Conservation (phyloP, 495 filamentous ascomycete species). For the Talaromyces ruber region DNA sequence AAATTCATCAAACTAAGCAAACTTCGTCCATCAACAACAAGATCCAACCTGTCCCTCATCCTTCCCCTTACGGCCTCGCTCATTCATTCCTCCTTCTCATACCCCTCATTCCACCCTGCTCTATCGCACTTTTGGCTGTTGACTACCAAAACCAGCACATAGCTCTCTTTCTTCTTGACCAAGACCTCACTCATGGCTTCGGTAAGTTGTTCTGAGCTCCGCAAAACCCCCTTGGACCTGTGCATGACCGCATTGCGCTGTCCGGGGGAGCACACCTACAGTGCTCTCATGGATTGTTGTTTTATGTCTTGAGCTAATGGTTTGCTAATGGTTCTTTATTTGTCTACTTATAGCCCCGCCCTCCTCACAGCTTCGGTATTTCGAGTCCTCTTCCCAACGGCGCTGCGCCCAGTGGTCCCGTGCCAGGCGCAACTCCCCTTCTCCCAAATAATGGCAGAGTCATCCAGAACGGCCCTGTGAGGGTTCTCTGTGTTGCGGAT, state of each 20-base stretch:
- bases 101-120: slow-evolving; percentile 3
- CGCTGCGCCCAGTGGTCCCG: slow-evolving; percentile 33
- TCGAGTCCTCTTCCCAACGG: slow-evolving; percentile 46
- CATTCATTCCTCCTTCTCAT: slow-evolving; percentile 14
- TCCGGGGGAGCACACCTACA: not conserved
- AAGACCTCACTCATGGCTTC: slow-evolving; percentile 40
- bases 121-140: not conserved
- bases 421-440: slow-evolving; percentile 44
- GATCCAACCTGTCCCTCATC: slow-evolving; percentile 11
- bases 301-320: slow-evolving; percentile 4
- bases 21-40: slow-evolving; percentile 1
- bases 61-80: slow-evolving; percentile 14
- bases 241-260: not conserved
- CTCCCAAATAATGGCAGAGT: slow-evolving; percentile 63
- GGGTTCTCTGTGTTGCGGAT: slow-evolving; percentile 94
- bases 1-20: slow-evolving; percentile 1
- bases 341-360: slow-evolving; percentile 28
- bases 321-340: not conserved
- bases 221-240: not conserved
- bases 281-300: slow-evolving; percentile 2
- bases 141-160: not conserved
- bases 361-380: slow-evolving; percentile 36
- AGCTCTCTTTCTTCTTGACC: not conserved
- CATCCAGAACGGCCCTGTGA: slow-evolving; percentile 73
- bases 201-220: slow-evolving; percentile 27